Percentiles rank a stretch among this genome's conserved stretches.
Conservation (phyloP, 2,329 filamentous ascomycete species). For the Epichloe sibirici region DNA sequence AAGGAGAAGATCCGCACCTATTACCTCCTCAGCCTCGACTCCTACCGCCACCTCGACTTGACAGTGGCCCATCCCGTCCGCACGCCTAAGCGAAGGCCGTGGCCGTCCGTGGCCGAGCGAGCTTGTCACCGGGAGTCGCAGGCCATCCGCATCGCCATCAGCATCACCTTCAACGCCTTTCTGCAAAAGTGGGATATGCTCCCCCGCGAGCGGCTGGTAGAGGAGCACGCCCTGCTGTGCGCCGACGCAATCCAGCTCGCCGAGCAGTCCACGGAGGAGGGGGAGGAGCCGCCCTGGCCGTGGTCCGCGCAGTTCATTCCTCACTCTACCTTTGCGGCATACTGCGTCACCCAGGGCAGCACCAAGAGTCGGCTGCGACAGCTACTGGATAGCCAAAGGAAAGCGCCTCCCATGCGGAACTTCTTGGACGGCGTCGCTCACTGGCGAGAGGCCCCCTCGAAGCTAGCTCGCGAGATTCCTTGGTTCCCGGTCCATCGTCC, state of each 20-base stretch:
- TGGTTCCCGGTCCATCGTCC: neutral
- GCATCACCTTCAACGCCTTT: too few species aligned
- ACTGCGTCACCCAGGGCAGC: neutral
- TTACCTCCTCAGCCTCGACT: neutral
- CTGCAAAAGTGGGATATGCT: too few species aligned
- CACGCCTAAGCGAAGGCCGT: neutral
- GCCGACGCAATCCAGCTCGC: too few species aligned
- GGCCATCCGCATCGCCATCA: too few species aligned
- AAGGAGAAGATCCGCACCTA: neutral
- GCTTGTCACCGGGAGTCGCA: too few species aligned
- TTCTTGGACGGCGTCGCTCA: neutral
- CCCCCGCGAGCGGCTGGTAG: too few species aligned
- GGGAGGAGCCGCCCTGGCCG: too few species aligned
- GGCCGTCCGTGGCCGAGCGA: too few species aligned
- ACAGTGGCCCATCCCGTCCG: neutral
- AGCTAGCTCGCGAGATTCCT: neutral
- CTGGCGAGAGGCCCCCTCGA: neutral
- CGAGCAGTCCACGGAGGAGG: too few species aligned
- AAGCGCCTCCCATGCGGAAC: neutral
- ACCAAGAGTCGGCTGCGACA: neutral
- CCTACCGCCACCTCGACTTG: neutral
- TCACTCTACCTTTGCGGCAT: neutral
- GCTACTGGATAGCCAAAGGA: neutral
- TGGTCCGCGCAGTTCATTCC: too few species aligned
- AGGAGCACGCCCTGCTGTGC: too few species aligned